Percentiles rank a stretch among this genome's conserved stretches.
Conservation (phyloP, 2,329 filamentous ascomycete species). For the Stemphylium lycopersici region DNA sequence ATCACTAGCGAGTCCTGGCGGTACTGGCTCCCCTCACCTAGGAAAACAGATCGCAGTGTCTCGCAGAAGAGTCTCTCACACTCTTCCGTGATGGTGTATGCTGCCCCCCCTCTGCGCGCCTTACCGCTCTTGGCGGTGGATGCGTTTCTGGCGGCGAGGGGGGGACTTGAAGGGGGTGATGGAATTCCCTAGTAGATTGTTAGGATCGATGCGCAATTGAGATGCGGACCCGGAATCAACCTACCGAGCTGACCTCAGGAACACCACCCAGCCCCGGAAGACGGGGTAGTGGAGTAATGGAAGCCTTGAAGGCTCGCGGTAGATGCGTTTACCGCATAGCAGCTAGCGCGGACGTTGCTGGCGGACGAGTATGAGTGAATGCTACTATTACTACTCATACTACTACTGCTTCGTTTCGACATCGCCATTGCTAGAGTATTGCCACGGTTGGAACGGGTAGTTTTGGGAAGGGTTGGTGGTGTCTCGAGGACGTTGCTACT, state of each 20-base stretch:
- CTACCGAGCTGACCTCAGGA: conserved; percentile 54
- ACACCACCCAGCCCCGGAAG: conserved; percentile 63
- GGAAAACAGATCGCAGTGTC: conserved; percentile 91
- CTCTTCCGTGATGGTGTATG: conserved; percentile 97
- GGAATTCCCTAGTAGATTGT: conserved; percentile 69
- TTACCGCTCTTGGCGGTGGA: conserved; percentile 56
- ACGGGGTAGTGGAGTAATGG: conserved; percentile 77
- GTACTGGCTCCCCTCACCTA: conserved; percentile 86
- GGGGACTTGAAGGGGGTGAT: conserved; percentile 86
- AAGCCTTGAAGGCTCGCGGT: conserved; percentile 64
- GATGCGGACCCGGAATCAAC: conserved; percentile 19
- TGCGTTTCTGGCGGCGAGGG: conserved; percentile 63
- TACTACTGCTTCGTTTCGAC: conserved; percentile 70
- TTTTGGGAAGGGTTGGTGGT: neutral
- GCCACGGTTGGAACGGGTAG: conserved; percentile 51
- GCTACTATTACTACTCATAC: conserved; percentile 67
- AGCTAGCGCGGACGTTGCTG: conserved; percentile 84
- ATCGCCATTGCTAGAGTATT: conserved; percentile 67
- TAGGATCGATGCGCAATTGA: neutral
- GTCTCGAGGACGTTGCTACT: neutral
- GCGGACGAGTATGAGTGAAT: conserved; percentile 64
- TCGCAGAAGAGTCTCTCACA: conserved; percentile 99
- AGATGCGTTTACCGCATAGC: conserved; percentile 77
- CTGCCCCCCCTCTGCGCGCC: conserved; percentile 80
- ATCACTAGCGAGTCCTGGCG: conserved; percentile 83